These are phyloP conservation scores for Colletotrichum melonis DNA, from an alignment of 2,329 filamentous ascomycete species.

Conservation along the genomic window DNA sequence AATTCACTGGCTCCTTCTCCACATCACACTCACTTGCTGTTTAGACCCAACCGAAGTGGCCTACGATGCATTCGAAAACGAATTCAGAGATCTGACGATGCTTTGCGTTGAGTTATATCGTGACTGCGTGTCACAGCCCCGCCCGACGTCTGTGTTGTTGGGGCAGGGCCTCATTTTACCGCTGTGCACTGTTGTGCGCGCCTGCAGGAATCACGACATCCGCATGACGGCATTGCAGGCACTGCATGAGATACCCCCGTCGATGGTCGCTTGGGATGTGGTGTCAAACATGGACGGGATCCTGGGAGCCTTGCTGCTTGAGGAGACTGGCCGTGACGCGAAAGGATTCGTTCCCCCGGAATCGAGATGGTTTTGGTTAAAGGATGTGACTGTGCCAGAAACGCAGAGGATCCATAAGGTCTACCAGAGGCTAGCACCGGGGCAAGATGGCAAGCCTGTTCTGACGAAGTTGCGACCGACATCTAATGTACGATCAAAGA, in stretches of 20 bases:
- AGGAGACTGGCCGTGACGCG: constrained; percentile 30
- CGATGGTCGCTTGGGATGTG: constrained; percentile 31
- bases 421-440: constrained; percentile 3
- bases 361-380: constrained; percentile 33
- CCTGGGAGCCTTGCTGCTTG: constrained; percentile 31
- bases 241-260: constrained; percentile 26
- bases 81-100: constrained; percentile 28
- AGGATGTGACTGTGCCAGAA: not conserved
- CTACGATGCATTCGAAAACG: constrained; percentile 31
- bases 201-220: constrained; percentile 31
- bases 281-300: constrained; percentile 23
- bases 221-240: constrained; percentile 34
- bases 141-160: constrained; percentile 9
- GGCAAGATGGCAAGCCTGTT: not conserved
- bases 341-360: constrained; percentile 23
- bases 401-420: not conserved
- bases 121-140: constrained; percentile 7
- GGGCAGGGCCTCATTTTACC: constrained; percentile 27
- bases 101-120: constrained; percentile 20
- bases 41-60: constrained; percentile 33
- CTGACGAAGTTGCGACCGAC: not conserved
- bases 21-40: constrained; percentile 23
- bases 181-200: constrained; percentile 29
- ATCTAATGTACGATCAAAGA: not conserved
- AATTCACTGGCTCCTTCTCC: constrained; percentile 27